Conservation (phyloP, 1,284 basidiomycete species). For the Cryptococcus depauperatus region DNA sequence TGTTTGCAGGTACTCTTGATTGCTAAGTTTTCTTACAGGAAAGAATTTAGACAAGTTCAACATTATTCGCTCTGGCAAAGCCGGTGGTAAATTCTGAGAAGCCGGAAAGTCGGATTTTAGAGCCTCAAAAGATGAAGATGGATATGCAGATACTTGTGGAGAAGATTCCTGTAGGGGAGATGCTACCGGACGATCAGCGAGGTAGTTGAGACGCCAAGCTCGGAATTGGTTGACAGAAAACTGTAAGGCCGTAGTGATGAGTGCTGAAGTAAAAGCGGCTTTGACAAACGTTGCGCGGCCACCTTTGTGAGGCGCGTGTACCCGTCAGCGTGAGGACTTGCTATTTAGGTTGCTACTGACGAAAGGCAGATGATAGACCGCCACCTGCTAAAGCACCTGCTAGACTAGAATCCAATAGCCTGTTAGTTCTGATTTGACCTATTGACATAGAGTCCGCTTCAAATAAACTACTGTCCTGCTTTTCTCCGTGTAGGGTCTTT, state of each 20-base stretch:
- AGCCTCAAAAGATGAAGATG: conserved; percentile 1
- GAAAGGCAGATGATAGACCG: conserved; percentile 15
- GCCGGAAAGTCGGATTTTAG: not conserved
- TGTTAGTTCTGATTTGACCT: conserved; percentile 23
- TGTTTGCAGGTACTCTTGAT: conserved; percentile 35
- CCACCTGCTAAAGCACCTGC: conserved; percentile 32
- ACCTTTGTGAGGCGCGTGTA: no score
- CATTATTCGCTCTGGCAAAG: conserved; percentile 30
- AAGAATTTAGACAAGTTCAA: conserved; percentile 20
- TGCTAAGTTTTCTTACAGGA: conserved; percentile 33
- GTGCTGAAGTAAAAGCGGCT: conserved; percentile 29
- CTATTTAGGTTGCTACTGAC: no score
- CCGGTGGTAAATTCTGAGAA: conserved; percentile 7
- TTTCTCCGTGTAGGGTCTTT: no score
- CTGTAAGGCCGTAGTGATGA: conserved; percentile 32
- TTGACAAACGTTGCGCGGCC: conserved; percentile 22
- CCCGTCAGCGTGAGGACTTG: no score
- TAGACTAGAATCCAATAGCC: conserved; percentile 33
- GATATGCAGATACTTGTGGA: conserved; percentile 2
- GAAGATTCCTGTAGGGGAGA: conserved; percentile 1
- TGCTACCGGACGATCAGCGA: conserved; percentile 12
- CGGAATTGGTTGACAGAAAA: conserved; percentile 28
- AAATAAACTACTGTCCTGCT: conserved; percentile 19
- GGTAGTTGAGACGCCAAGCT: conserved; percentile 25
- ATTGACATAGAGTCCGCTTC: conserved; percentile 10